These are phyloP conservation scores for Neonectria punicea DNA, from an alignment of 2,329 filamentous ascomycete species.

Conservation along the genomic window DNA sequence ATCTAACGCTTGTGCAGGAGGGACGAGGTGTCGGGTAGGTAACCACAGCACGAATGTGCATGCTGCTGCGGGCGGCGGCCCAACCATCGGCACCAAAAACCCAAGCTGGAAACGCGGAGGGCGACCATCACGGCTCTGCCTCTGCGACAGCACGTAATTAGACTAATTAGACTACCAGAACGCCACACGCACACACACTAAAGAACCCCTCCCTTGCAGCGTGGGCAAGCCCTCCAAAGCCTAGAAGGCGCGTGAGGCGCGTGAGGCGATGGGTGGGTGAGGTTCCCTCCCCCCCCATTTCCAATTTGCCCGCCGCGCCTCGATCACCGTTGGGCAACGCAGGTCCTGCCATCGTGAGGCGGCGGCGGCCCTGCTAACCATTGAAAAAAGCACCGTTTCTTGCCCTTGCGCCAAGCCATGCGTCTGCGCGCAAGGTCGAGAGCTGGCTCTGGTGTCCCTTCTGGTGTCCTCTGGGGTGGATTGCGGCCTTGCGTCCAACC, in stretches of 20 bases:
- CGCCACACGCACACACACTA: background rate
- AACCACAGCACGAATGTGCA: no score
- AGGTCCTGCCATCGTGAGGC: constrained; percentile 38
- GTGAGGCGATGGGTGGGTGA: constrained; percentile 35
- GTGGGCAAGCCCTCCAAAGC: constrained; percentile 15
- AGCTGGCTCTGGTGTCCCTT: background rate
- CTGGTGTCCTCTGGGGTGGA: constrained; percentile 30
- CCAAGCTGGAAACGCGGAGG: no score
- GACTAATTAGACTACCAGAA: background rate
- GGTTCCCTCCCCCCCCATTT: constrained; percentile 22
- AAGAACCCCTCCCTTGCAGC: background rate
- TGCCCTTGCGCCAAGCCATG: constrained; percentile 34
- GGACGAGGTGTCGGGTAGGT: no score
- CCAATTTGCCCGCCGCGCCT: constrained; percentile 38
- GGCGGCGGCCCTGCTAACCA: constrained; percentile 29
- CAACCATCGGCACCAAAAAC: no score
- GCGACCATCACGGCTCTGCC: no score
- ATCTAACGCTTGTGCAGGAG: no score
- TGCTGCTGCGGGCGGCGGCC: no score
- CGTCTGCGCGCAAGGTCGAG: constrained; percentile 27
- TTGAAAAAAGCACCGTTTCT: constrained; percentile 34
- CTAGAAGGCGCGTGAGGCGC: constrained; percentile 41
- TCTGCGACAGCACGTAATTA: no score
- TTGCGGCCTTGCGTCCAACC: constrained; percentile 38
- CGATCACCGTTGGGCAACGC: constrained; percentile 30